Conservation (phyloP, 352 stramenopile genomes). For the Globisporangium spinosum region DNA sequence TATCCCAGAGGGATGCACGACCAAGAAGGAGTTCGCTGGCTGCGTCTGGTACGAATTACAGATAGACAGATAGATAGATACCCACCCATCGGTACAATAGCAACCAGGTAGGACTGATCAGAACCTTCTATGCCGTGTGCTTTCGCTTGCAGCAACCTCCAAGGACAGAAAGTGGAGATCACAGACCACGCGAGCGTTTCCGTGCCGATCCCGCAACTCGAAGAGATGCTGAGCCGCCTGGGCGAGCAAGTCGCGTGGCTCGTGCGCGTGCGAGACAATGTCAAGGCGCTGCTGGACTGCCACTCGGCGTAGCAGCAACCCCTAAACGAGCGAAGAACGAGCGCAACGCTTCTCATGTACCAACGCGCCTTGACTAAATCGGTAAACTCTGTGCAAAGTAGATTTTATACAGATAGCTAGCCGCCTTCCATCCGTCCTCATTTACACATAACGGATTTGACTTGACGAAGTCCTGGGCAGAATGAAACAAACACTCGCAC, state of each 20-base stretch:
- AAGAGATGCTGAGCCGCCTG: constrained; percentile 72
- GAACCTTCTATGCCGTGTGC: background rate
- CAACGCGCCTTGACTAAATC: background rate
- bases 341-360: background rate
- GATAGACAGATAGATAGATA: background rate
- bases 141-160: constrained; percentile 41
- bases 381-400: background rate
- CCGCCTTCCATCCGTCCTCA: background rate
- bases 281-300: constrained; percentile 68
- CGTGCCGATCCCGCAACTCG: constrained; percentile 67
- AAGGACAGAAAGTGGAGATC: constrained; percentile 77
- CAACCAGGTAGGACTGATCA: background rate
- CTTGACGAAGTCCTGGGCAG: background rate
- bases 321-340: background rate
- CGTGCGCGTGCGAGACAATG: constrained; percentile 67
- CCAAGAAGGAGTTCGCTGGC: constrained; percentile 77
- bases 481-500: background rate
- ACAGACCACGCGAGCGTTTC: constrained; percentile 64
- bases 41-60: constrained; percentile 55
- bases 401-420: background rate
- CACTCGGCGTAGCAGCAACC: constrained; percentile 29
- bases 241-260: constrained; percentile 65
- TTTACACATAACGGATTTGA: background rate
- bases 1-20: constrained; percentile 62
- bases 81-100: background rate